A percentile compares a stretch with the other conserved stretches of the same genome.
Evolutionary conservation across 2,329 filamentous ascomycete species (phyloP).

Genomic region (Paraphaeosphaeria sporulosa): DNA sequence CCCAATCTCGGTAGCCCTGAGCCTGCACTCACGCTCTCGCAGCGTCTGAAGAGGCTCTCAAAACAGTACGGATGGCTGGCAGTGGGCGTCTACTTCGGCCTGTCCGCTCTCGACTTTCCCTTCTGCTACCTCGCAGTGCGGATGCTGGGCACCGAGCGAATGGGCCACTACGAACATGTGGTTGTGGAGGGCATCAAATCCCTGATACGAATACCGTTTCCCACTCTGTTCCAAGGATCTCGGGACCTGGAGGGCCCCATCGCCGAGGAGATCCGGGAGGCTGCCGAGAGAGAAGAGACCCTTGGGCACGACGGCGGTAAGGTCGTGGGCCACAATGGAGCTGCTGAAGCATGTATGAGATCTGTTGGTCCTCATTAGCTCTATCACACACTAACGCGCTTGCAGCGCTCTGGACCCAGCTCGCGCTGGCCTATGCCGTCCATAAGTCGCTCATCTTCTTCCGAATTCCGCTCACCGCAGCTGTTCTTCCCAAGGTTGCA

Average conservation of each 20-base stretch:
- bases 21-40: constrained; percentile 65
- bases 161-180: constrained; percentile 77
- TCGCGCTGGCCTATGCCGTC: constrained; percentile 93
- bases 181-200: constrained; percentile 67
- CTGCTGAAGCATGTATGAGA: constrained; percentile 74
- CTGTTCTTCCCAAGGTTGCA: constrained; percentile 92
- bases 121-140: constrained; percentile 92
- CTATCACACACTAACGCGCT: constrained; percentile 21
- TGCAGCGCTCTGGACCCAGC: constrained; percentile 77
- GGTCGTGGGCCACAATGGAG: constrained; percentile 67
- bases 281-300: constrained; percentile 39
- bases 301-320: constrained; percentile 63
- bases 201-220: constrained; percentile 68
- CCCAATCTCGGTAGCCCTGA: constrained; percentile 51
- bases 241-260: constrained; percentile 51
- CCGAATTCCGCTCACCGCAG: constrained; percentile 89
- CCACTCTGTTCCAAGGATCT: constrained; percentile 61
- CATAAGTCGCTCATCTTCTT: constrained; percentile 98
- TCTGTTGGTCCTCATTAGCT: not conserved
- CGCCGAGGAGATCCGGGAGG: constrained; percentile 43
- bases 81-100: constrained; percentile 83
- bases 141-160: constrained; percentile 81
- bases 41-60: constrained; percentile 80
- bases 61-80: constrained; percentile 95
- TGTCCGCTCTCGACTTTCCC: constrained; percentile 90